These are phyloP conservation scores for Acrocalymma vagum DNA, from an alignment of 2,329 filamentous ascomycete genomes.

Conservation along the genomic window DNA sequence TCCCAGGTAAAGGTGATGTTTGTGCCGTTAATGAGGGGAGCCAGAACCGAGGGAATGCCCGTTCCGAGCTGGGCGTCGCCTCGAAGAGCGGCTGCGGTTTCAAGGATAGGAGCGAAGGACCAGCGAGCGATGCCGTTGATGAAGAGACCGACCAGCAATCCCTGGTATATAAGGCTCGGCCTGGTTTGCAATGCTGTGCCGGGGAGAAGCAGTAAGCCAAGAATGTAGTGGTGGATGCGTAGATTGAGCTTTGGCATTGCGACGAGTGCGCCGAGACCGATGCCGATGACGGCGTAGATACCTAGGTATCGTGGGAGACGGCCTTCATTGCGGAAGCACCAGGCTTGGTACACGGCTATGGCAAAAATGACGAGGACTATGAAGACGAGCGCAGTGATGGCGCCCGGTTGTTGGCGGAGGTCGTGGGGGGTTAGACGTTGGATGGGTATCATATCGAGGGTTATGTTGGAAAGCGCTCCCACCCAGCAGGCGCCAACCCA, in stretches of 20 bases:
- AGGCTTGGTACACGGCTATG: conserved; percentile 41
- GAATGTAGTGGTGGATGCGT: conserved; percentile 91
- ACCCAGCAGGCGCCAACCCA: conserved; percentile 48
- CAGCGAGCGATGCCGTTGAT: conserved; percentile 93
- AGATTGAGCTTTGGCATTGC: conserved; percentile 82
- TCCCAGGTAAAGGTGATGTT: conserved; percentile 54
- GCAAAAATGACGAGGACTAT: conserved; percentile 38
- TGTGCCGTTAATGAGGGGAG: conserved; percentile 54
- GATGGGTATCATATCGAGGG: conserved; percentile 45
- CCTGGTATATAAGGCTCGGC: conserved; percentile 86
- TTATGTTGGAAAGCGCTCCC: conserved; percentile 42
- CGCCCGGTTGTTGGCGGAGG: conserved; percentile 47
- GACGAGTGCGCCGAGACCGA: conserved; percentile 78
- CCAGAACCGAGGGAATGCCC: conserved; percentile 59
- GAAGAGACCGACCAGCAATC: conserved; percentile 87
- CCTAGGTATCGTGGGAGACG: conserved; percentile 76
- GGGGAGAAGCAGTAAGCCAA: conserved; percentile 86
- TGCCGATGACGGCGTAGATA: conserved; percentile 80
- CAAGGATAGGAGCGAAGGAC: conserved; percentile 88
- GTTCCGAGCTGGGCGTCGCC: conserved; percentile 63
- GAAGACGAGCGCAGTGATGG: conserved; percentile 41
- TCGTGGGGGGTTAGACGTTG: conserved; percentile 47
- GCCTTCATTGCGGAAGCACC: conserved; percentile 43
- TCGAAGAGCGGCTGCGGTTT: conserved; percentile 77
- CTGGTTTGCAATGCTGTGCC: conserved; percentile 90